A percentile compares a stretch with the other conserved stretches of the same genome.
Evolutionary conservation across 2,329 filamentous ascomycete species (phyloP).

Genomic region (Fusarium sp.): DNA sequence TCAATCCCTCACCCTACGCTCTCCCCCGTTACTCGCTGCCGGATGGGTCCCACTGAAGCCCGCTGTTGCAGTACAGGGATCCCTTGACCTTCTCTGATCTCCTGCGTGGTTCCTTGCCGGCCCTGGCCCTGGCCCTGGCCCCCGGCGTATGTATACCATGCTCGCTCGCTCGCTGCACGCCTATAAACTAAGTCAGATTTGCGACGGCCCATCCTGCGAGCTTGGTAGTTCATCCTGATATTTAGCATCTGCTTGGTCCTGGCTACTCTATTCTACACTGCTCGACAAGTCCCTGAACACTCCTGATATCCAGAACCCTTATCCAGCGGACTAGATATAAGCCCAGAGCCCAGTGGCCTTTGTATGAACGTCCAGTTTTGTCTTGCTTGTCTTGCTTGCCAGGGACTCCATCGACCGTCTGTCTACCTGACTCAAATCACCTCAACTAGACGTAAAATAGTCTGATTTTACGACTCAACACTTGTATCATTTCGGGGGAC

Average conservation of each 20-base stretch:
- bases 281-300: conserved; percentile 19
- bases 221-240: conserved; percentile 27
- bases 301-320: conserved; percentile 27
- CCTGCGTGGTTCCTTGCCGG: conserved; percentile 46
- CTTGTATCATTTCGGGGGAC: conserved; percentile 9
- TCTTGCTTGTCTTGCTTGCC: conserved; percentile 4
- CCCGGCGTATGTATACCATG: conserved; percentile 37
- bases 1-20: conserved; percentile 27
- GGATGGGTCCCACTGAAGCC: conserved; percentile 45
- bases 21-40: conserved; percentile 38
- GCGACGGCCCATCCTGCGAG: conserved; percentile 34
- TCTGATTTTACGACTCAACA: conserved; percentile 24
- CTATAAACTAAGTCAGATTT: conserved; percentile 47
- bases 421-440: conserved; percentile 37
- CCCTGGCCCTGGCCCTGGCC: conserved; percentile 4
- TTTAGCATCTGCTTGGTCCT: conserved; percentile 43
- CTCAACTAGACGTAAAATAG: conserved; percentile 28
- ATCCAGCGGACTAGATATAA: conserved; percentile 30
- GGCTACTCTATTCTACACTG: conserved; percentile 23
- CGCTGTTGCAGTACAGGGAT: conserved; percentile 41
- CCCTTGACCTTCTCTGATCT: conserved; percentile 46
- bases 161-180: conserved; percentile 44
- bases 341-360: conserved; percentile 24
- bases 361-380: conserved; percentile 1
- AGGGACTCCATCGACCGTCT: conserved; percentile 18